Base-by-base conservation (phyloP, 768 basidiomycete species). In the Tulasnella sp. region DNA sequence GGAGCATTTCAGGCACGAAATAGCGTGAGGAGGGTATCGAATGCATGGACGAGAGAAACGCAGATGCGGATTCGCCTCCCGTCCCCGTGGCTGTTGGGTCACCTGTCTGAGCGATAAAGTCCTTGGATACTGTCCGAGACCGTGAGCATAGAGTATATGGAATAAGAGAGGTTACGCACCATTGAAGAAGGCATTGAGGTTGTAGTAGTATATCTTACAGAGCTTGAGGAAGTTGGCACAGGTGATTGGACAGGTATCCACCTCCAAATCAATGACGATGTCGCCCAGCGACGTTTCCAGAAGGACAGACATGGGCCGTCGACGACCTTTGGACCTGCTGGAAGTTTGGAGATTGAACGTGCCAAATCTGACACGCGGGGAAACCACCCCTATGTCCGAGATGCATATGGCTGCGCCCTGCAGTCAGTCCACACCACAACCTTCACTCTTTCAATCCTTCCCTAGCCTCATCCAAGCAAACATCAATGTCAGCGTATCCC, bases 211-310 rank as follows among this genome's bases (percentile, higher is more conserved):
- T 60, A 89, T 77, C 75, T 97, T 98, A 75, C 92, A 97, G 59
- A 99, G 76, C 71, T 99, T 99, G 59, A 99, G 80, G 68, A 98
- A 98, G 76, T 98, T 99, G 70, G 90, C 83, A 73, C 87, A 92
- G 53, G 84, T 88, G 71, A 81, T 84, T 1, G 96, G 96, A 71
- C 93, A 97, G 41, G 76, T 75, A 7, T 92, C 90, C 27, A 88
- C 84, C 70, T 97, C 91, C 43, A 99, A 77, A 72, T 98, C 96
- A 67, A 98, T 90, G 61, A 98, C 91, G 58, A 99, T 78, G 73
- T 99, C 96, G 59, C 96, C 96, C 1, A 98, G 74, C 21, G 92
- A 97, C 3, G 96, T 99, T 76, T 98, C 96, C 64, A 98, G 80
- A 60, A 99, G 78, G 42, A 98, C 90, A 60, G 93, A 97, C 96